Evolutionary conservation across 805 yeast species (phyloP).

Genomic region (Saturnispora mendoncae): DNA sequence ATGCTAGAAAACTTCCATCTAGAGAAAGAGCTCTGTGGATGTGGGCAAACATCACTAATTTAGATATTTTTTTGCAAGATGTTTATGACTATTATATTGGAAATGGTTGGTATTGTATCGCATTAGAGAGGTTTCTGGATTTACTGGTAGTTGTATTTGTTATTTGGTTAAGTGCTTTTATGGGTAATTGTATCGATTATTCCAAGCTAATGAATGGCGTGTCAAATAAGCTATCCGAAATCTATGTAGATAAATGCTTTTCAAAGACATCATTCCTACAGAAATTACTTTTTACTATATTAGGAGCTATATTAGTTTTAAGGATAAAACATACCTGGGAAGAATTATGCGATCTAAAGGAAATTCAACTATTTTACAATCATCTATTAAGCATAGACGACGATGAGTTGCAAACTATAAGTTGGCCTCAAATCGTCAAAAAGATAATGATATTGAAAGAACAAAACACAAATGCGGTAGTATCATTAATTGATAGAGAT

Average conservation of each 20-base stretch:
- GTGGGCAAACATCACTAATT: conserved; percentile 93
- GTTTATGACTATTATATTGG: conserved; percentile 79
- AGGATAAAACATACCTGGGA: conserved; percentile 47
- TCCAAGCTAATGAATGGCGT: conserved; percentile 22
- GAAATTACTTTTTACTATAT: conserved; percentile 55
- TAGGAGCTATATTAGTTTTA: conserved; percentile 43
- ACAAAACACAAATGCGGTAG: conserved; percentile 74
- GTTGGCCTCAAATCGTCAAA: conserved; percentile 83
- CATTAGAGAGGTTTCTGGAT: conserved; percentile 56
- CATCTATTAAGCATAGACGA: conserved; percentile 64
- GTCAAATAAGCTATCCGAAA: conserved; percentile 33
- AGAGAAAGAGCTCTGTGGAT: conserved; percentile 81
- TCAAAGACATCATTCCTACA: conserved; percentile 37
- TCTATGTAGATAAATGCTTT: conserved; percentile 41
- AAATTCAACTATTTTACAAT: conserved; percentile 67
- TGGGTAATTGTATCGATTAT: conserved; percentile 75
- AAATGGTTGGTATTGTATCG: conserved; percentile 75
- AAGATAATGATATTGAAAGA: conserved; percentile 67
- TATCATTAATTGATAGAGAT: conserved; percentile 32
- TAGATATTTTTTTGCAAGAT: conserved; percentile 79
- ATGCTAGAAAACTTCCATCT: conserved; percentile 38
- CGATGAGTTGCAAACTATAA: conserved; percentile 81
- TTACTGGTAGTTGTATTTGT: conserved; percentile 71
- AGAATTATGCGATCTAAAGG: conserved; percentile 60
- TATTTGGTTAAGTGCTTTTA: conserved; percentile 65